phyloP scores from a whole-genome alignment of 2,329 filamentous ascomycete genomes.

The Sporothrix schenckii region DNA sequence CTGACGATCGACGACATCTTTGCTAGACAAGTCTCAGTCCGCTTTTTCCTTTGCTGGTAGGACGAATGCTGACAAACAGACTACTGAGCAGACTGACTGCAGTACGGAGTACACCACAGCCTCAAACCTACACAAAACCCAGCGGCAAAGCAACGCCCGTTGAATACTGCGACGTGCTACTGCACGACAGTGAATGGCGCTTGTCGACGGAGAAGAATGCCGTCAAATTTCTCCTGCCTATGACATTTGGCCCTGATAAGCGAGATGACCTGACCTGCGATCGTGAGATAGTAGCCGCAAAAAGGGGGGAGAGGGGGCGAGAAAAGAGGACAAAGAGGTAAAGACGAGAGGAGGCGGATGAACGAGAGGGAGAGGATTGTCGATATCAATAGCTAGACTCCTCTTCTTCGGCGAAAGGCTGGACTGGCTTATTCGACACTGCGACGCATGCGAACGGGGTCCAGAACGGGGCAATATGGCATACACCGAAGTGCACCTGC shows the following conservation, averaged over 20 bases:
- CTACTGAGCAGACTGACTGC: no score
- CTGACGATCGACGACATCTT: conserved; percentile 14
- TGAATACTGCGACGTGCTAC: background rate
- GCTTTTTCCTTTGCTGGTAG: background rate
- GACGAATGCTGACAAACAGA: no score
- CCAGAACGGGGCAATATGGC: background rate
- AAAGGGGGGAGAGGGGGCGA: background rate
- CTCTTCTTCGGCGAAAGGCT: conserved; percentile 3
- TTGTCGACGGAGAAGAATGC: no score
- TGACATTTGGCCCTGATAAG: background rate
- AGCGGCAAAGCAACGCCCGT: background rate
- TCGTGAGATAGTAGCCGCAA: conserved; percentile 2
- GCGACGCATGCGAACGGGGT: background rate
- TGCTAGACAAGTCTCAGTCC: background rate
- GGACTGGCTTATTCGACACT: background rate
- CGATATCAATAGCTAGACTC: background rate
- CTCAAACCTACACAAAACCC: conserved; percentile 1
- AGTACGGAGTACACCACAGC: background rate
- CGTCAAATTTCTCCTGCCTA: no score
- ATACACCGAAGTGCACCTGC: no score
- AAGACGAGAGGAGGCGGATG: background rate
- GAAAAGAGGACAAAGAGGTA: background rate
- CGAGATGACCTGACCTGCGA: background rate
- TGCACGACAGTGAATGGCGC: background rate
- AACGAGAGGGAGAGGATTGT: background rate